A percentile compares a stretch with the other conserved stretches of the same genome.
phyloP scores from a whole-genome alignment of 345 rosid species.

The Salix arbutifolia region DNA sequence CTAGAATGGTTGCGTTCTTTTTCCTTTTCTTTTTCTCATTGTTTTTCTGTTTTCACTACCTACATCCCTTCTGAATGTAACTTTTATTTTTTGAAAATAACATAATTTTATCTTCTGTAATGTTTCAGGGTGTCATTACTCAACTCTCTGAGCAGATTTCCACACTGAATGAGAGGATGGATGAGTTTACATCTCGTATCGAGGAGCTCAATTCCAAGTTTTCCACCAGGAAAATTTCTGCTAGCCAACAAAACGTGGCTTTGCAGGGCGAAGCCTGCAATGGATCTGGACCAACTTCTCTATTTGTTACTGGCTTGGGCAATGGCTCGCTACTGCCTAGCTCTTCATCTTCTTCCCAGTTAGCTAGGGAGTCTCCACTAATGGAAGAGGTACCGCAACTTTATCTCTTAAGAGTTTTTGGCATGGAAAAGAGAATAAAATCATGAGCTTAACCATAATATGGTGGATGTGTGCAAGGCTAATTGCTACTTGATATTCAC shows the following conservation, averaged over 20 bases:
- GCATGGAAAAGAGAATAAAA: background rate
- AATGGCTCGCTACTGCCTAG: slow-evolving; percentile 58
- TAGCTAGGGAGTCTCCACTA: slow-evolving; percentile 71
- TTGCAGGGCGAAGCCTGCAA: slow-evolving; percentile 70
- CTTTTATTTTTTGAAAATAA: background rate
- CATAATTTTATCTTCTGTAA: slow-evolving; percentile 3
- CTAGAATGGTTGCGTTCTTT: background rate
- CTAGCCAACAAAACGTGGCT: slow-evolving; percentile 76
- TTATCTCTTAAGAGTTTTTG: background rate
- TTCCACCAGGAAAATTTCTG: slow-evolving; percentile 45
- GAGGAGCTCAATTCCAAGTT: slow-evolving; percentile 83
- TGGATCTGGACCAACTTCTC: slow-evolving; percentile 66
- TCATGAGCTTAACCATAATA: background rate
- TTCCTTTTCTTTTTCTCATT: background rate
- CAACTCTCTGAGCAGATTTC: slow-evolving; percentile 96
- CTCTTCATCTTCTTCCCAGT: slow-evolving; percentile 79
- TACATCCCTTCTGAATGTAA: background rate
- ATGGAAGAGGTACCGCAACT: slow-evolving; percentile 77
- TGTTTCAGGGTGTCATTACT: slow-evolving; percentile 65
- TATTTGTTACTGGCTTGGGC: slow-evolving; percentile 45
- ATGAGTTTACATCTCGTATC: slow-evolving; percentile 76
- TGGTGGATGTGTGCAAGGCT: background rate
- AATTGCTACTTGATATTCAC: background rate
- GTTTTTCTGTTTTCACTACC: background rate
- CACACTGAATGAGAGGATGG: slow-evolving; percentile 94